phyloP scores from a whole-genome alignment of 441 rosid species.

The Croton setiger region DNA sequence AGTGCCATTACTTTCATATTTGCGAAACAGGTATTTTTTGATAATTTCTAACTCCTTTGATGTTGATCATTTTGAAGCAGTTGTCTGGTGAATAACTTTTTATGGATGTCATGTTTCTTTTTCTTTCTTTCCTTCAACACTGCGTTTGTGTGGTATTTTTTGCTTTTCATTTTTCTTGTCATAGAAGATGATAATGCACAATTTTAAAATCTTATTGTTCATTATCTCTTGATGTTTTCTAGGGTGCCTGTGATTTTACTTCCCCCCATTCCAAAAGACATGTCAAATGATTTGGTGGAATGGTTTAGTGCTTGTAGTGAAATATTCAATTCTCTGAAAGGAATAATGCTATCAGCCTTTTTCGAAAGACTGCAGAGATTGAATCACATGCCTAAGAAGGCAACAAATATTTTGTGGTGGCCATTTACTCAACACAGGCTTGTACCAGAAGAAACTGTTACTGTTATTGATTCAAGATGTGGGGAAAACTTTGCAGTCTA shows the following conservation, averaged over 20 bases:
- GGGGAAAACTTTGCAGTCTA: constrained; percentile 87
- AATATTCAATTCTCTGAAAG: constrained; percentile 56
- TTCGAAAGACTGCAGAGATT: constrained; percentile 56
- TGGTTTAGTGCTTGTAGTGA: constrained; percentile 64
- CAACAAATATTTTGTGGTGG: constrained; percentile 85
- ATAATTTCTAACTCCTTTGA: constrained; percentile 5
- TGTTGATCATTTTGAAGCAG: constrained; percentile 14
- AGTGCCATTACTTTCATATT: constrained; percentile 60
- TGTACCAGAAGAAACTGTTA: constrained; percentile 57
- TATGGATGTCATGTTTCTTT: not conserved
- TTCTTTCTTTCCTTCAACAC: not conserved
- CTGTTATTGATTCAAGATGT: constrained; percentile 85
- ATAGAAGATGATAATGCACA: too few species aligned
- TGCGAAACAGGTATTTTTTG: constrained; percentile 57
- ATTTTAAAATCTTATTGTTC: not conserved
- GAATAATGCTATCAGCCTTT: constrained; percentile 52
- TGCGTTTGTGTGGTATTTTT: not conserved
- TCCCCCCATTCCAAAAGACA: constrained; percentile 72
- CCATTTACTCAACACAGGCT: constrained; percentile 93
- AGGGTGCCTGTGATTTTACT: constrained; percentile 90
- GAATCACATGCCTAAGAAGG: constrained; percentile 66
- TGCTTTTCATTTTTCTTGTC: too few species aligned
- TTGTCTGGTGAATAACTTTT: not conserved
- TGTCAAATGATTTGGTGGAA: constrained; percentile 69
- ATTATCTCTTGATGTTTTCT: constrained; percentile 16